Evolutionary conservation across 108 stramenopile species (phyloP).

Genomic region (Nitzschia inconspicua): DNA sequence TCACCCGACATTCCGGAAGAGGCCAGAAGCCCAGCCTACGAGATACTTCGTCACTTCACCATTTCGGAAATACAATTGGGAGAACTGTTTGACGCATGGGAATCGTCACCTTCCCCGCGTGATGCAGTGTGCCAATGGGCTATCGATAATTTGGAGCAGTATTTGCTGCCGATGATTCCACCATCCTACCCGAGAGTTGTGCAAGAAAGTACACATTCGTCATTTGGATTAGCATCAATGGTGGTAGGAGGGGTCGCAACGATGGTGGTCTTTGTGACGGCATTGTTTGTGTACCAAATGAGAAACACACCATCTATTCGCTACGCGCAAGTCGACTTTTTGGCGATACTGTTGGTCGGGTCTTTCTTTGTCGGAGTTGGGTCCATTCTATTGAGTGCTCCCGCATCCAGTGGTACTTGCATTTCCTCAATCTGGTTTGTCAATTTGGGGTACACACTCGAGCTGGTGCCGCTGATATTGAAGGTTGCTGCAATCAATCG

Average conservation of each 20-base stretch:
- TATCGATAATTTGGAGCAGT: slow-evolving; percentile 14
- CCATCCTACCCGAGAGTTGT: slow-evolving; percentile 14
- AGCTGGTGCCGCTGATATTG: slow-evolving; percentile 37
- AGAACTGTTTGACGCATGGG: slow-evolving; percentile 15
- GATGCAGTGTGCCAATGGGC: slow-evolving; percentile 37
- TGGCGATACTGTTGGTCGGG: slow-evolving; percentile 23
- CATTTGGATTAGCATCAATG: not conserved
- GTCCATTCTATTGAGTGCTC: slow-evolving; percentile 5
- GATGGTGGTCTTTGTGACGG: not conserved
- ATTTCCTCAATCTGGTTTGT: slow-evolving; percentile 31
- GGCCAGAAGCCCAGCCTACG: slow-evolving; percentile 18
- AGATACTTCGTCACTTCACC: not conserved
- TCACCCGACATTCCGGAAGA: not conserved
- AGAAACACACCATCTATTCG: slow-evolving; percentile 20
- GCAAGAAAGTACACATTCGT: slow-evolving; percentile 1
- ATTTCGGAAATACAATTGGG: slow-evolving; percentile 15
- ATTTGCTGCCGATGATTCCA: slow-evolving; percentile 21
- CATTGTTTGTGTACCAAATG: not conserved
- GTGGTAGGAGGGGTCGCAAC: slow-evolving; percentile 6
- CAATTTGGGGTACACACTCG: slow-evolving; percentile 34
- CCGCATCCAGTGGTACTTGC: slow-evolving; percentile 18
- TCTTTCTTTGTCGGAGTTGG: slow-evolving; percentile 25
- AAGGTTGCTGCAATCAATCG: slow-evolving; percentile 37
- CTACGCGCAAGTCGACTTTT: slow-evolving; percentile 30
- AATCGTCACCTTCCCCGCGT: no score